Evolutionary conservation across 495 filamentous ascomycete species (phyloP).

Genomic region (Penicillium mononematosum): DNA sequence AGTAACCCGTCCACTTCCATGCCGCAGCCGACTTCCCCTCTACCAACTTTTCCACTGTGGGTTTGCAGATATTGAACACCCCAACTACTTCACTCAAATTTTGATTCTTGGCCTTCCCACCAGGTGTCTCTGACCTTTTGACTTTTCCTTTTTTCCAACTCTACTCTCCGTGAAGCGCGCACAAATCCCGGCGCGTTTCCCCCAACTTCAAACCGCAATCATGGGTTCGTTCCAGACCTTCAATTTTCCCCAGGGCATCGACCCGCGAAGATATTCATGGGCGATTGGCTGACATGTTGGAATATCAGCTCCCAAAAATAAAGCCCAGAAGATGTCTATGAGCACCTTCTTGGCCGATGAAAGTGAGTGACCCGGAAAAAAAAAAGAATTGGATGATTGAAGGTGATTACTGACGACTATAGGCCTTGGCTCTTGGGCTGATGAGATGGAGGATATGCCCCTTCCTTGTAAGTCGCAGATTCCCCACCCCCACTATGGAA

Average conservation of each 20-base stretch:
- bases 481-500: constrained; percentile 12
- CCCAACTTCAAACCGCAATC: constrained; percentile 61
- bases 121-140: constrained; percentile 22
- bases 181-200: constrained; percentile 50
- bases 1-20: constrained; percentile 37
- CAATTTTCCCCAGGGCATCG: background rate
- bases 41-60: constrained; percentile 42
- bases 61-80: constrained; percentile 21
- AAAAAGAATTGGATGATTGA: constrained; percentile 11
- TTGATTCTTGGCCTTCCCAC: constrained; percentile 18
- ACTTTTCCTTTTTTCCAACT: constrained; percentile 19
- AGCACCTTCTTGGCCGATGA: constrained; percentile 86
- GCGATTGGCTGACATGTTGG: constrained; percentile 20
- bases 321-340: constrained; percentile 90
- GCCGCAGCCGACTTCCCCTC: constrained; percentile 41
- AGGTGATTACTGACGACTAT: constrained; percentile 41
- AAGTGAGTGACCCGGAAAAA: constrained; percentile 54
- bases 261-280: constrained; percentile 15
- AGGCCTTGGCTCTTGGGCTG: constrained; percentile 95
- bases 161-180: constrained; percentile 44
- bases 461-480: constrained; percentile 59
- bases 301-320: constrained; percentile 62
- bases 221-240: constrained; percentile 67
- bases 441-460: constrained; percentile 91
- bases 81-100: constrained; percentile 2